phyloP scores from a whole-genome alignment of 2,329 filamentous ascomycete species.

The Emergomyces africanus region DNA sequence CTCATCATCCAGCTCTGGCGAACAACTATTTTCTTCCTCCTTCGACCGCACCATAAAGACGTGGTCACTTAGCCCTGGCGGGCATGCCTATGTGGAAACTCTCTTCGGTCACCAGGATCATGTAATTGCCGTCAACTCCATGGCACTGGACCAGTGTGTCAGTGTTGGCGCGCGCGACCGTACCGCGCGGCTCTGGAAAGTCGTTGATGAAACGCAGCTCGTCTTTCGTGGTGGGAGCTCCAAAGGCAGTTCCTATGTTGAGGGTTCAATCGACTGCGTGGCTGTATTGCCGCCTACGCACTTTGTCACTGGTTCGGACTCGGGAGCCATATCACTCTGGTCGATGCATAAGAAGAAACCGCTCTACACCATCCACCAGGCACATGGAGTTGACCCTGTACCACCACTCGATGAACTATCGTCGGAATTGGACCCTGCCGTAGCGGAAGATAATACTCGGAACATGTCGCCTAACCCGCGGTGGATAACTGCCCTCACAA shows the following conservation, averaged over 20 bases:
- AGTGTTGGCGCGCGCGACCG: conserved; percentile 84
- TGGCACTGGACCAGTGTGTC: conserved; percentile 77
- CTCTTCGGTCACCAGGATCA: conserved; percentile 92
- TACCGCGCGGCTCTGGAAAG: conserved; percentile 89
- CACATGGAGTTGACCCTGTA: conserved; percentile 72
- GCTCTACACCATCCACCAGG: conserved; percentile 62
- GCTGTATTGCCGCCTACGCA: conserved; percentile 78
- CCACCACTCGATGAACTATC: conserved; percentile 56
- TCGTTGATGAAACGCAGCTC: conserved; percentile 86
- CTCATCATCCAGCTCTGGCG: conserved; percentile 40
- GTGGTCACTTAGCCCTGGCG: conserved; percentile 66
- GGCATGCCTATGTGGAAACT: conserved; percentile 88
- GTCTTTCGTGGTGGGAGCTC: conserved; percentile 72
- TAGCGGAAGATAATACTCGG: conserved; percentile 32
- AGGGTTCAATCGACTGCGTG: conserved; percentile 85
- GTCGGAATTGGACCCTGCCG: conserved; percentile 54
- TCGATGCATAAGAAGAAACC: conserved; percentile 90
- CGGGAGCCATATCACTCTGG: conserved; percentile 78
- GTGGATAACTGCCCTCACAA: conserved; percentile 80
- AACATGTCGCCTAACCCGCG: conserved; percentile 52
- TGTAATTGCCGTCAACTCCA: conserved; percentile 69
- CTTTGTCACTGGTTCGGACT: conserved; percentile 93
- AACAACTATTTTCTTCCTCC: conserved; percentile 84
- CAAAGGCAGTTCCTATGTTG: conserved; percentile 40
- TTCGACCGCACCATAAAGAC: conserved; percentile 91